Base-by-base conservation (phyloP, 495 filamentous ascomycete species). In the Aspergillus indologenus region DNA sequence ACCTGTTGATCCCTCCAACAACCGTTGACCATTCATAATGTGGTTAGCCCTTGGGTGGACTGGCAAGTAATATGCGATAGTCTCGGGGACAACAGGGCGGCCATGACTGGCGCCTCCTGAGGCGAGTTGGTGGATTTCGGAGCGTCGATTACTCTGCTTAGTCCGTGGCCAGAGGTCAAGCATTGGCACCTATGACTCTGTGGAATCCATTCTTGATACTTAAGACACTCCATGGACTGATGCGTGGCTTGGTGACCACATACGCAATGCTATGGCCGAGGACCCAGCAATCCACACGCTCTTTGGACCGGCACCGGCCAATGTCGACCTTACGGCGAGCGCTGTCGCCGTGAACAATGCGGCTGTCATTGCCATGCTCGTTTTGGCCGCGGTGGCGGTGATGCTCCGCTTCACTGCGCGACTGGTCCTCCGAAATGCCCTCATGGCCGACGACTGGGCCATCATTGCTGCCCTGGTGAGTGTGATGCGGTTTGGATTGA, bases 381-480 rank as follows among this genome's bases (percentile, higher is more conserved):
- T 54, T 61, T 58, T 76, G 15, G 71, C 74, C 15, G 66, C 67
- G 3, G n/a, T 70, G 1, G 63, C 68, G 0, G 61, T 77, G 5
- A 43, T 45, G n/a, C 54, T 75, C 17, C 73, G 75, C 11, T 62
- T 78, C 54, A 54, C 56, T 17, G 63, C 68, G n/a, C 58, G 71
- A 6, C 61, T 63, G 0, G 57, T 60, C 22, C 64, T 72, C 19
- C 60, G 64, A 8, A 65, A 63, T 55, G 63, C 58, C 17, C 50
- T 74, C 49, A 58, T 65, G 55, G 61, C 63, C 17, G 74, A 78
- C 57, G 74, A 78, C 52, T 75, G 64, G 58, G 45, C 65, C 12
- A 76, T 75, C 34, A 23, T 75, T 11, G 53, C 57, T 12, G 73
- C 67, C 2, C 48, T 75, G 56, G 74, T 76, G 59, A 14, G 62